Evolutionary conservation across 2,329 filamentous ascomycete genomes (phyloP).

Genomic region (Xylaria sp.): DNA sequence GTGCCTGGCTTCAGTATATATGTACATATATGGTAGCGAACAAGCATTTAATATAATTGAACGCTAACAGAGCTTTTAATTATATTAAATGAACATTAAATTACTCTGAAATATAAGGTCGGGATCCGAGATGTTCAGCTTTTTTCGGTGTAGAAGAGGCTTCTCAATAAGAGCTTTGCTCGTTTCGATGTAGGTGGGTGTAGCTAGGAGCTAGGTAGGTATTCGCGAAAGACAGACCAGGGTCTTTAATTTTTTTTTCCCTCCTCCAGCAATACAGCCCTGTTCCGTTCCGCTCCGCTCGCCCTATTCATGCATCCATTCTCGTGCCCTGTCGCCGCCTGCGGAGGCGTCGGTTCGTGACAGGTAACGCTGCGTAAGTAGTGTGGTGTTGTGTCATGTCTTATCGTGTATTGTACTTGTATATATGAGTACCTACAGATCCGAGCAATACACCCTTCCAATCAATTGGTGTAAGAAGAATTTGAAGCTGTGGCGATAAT

Average conservation of each 20-base stretch:
- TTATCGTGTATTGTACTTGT: too few relatives aligned
- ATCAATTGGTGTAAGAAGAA: too few relatives aligned
- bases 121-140: slow-evolving; percentile 1
- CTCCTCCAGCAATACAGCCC: slow-evolving; percentile 26
- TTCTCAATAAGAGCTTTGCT: neutral
- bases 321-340: slow-evolving; percentile 15
- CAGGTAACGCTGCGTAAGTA: slow-evolving; percentile 15
- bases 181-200: neutral
- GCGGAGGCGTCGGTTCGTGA: slow-evolving; percentile 10
- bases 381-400: neutral
- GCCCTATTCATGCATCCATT: slow-evolving; percentile 18
- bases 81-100: too few relatives aligned
- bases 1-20: neutral
- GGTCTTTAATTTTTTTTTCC: neutral
- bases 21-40: neutral
- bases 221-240: neutral
- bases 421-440: too few relatives aligned
- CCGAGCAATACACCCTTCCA: too few relatives aligned
- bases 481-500: too few relatives aligned
- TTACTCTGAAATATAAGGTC: neutral
- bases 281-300: slow-evolving; percentile 18
- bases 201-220: neutral
- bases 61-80: neutral
- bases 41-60: neutral
- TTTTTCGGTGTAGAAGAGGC: slow-evolving; percentile 15